phyloP scores from a whole-genome alignment of 331 rosid genomes.

The Malus hybrid region DNA sequence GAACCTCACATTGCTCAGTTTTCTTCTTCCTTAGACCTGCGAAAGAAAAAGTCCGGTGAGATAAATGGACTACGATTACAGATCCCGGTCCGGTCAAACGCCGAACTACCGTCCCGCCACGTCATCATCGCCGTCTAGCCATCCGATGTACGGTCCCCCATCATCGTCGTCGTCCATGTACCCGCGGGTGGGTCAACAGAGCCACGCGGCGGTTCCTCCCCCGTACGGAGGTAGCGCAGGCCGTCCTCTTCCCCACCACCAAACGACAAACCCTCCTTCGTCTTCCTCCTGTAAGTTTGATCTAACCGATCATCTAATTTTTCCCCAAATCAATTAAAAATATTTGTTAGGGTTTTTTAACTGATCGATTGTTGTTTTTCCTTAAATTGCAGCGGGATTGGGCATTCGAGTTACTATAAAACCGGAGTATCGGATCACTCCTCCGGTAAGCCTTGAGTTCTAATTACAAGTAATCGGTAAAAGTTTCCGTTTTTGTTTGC shows the following conservation, averaged over 20 bases:
- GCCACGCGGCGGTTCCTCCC: conserved; percentile 9
- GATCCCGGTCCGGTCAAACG: conserved; percentile 39
- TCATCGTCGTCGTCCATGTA: conserved; percentile 27
- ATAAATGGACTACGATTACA: conserved; percentile 53
- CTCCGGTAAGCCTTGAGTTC: conserved; percentile 46
- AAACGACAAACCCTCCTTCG: conserved; percentile 20
- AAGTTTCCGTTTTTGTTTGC: no score
- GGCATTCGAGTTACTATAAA: conserved; percentile 69
- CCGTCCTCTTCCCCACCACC: conserved; percentile 41
- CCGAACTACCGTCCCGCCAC: conserved; percentile 30
- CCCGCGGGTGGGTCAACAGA: conserved; percentile 56
- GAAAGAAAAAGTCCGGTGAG: background rate
- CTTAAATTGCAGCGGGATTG: conserved; percentile 67
- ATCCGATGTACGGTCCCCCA: conserved; percentile 38
- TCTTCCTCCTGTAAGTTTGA: conserved; percentile 41
- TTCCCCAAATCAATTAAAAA: background rate
- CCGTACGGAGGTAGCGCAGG: conserved; percentile 1
- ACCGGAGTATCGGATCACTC: conserved; percentile 76
- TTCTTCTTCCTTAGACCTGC: background rate
- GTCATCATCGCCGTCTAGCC: conserved; percentile 25
- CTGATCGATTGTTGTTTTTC: background rate
- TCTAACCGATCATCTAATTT: background rate
- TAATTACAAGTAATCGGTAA: no score
- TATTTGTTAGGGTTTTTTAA: background rate
- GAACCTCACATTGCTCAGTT: background rate